Evolutionary conservation across 164 flowering plant genomes (phyloP).

Genomic region (Sextonia rubra): DNA sequence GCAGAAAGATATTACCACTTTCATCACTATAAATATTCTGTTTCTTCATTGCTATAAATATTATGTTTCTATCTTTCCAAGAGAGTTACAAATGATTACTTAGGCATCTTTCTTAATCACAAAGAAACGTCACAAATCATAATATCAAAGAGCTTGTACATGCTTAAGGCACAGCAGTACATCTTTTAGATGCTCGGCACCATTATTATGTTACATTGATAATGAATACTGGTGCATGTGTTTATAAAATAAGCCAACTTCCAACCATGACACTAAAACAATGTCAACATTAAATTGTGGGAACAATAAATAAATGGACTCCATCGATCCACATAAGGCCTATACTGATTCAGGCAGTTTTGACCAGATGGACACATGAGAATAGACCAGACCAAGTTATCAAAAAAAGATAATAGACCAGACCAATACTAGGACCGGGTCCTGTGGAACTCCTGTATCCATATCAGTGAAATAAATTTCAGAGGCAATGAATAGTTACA

Average conservation of each 20-base stretch:
- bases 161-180: too few relatives aligned
- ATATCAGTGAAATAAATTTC: too few relatives aligned
- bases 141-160: background rate
- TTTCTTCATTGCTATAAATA: background rate
- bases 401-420: too few relatives aligned
- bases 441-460: too few relatives aligned
- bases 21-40: background rate
- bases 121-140: background rate
- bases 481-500: too few relatives aligned
- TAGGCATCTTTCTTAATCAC: background rate
- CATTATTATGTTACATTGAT: background rate
- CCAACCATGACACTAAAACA: background rate
- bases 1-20: background rate
- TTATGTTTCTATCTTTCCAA: background rate
- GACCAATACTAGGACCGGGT: too few relatives aligned
- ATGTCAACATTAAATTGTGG: background rate
- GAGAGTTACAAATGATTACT: background rate
- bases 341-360: too few relatives aligned
- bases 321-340: too few relatives aligned
- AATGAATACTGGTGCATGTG: background rate
- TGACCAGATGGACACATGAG: too few relatives aligned
- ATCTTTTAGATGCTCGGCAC: background rate
- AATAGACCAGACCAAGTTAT: too few relatives aligned
- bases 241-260: background rate
- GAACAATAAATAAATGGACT: too few relatives aligned